Percentiles rank a stretch among this genome's conserved stretches.
phyloP scores from a whole-genome alignment of 2,329 filamentous ascomycete genomes.

The Aspergillus vadensis region DNA sequence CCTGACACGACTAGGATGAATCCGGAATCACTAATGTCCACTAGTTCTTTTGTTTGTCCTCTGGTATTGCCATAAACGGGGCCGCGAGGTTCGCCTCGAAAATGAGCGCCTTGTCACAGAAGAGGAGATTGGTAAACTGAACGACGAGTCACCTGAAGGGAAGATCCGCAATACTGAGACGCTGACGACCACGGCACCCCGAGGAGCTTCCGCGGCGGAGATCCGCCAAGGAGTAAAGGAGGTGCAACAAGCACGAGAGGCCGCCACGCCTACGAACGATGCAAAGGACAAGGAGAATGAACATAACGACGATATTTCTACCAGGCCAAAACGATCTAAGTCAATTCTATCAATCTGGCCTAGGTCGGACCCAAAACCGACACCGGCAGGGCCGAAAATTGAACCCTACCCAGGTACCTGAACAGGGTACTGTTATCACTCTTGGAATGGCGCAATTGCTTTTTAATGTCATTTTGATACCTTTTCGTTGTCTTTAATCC shows the following conservation, averaged over 20 bases:
- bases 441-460: not conserved
- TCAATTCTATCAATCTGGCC: slow-evolving; percentile 34
- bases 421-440: slow-evolving; percentile 6
- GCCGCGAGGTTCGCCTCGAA: slow-evolving; percentile 78
- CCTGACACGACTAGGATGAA: not conserved
- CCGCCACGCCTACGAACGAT: slow-evolving; percentile 14
- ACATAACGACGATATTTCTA: slow-evolving; percentile 4
- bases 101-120: slow-evolving; percentile 55
- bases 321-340: slow-evolving; percentile 33
- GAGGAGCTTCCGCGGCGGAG: slow-evolving; percentile 43
- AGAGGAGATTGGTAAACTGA: slow-evolving; percentile 45
- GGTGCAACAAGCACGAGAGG: slow-evolving; percentile 38
- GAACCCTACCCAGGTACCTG: slow-evolving; percentile 42
- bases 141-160: slow-evolving; percentile 36
- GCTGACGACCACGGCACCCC: slow-evolving; percentile 44
- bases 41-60: slow-evolving; percentile 88
- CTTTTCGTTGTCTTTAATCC: not conserved
- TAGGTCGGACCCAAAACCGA: slow-evolving; percentile 24
- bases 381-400: slow-evolving; percentile 23
- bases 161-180: slow-evolving; percentile 39
- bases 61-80: slow-evolving; percentile 98
- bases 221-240: slow-evolving; percentile 45
- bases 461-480: slow-evolving; percentile 3
- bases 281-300: slow-evolving; percentile 10
- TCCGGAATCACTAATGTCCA: slow-evolving; percentile 3